Evolutionary conservation across 2,329 filamentous ascomycete species (phyloP).

Genomic region (Colletotrichum tropicale): DNA sequence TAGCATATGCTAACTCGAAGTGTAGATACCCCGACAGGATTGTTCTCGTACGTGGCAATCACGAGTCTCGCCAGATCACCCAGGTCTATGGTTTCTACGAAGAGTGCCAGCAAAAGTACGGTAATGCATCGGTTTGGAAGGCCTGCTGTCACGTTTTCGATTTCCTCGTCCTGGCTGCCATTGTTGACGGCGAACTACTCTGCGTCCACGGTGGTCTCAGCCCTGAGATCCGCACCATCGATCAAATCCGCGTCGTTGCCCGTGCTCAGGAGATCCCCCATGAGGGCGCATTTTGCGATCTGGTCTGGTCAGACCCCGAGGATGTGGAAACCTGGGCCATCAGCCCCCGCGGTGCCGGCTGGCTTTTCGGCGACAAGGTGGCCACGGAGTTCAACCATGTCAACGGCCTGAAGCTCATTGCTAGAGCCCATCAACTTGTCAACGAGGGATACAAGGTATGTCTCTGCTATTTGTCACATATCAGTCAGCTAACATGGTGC

Average conservation of each 20-base stretch:
- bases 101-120: conserved; percentile 97
- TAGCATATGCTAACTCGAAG: conserved; percentile 23
- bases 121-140: conserved; percentile 99
- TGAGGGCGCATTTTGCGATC: conserved; percentile 96
- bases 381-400: conserved; percentile 98
- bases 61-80: conserved; percentile 96
- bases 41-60: conserved; percentile 95
- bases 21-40: conserved; percentile 90
- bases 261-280: conserved; percentile 97
- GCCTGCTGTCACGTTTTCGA: conserved; percentile 99
- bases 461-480: not conserved
- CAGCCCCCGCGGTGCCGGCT: conserved; percentile 93
- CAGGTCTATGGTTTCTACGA: conserved; percentile 99
- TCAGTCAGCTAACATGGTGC: conserved; percentile 22
- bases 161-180: conserved; percentile 93
- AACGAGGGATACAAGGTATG: conserved; percentile 96
- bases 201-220: conserved; percentile 94
- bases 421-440: conserved; percentile 96
- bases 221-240: conserved; percentile 93
- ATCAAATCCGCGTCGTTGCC: conserved; percentile 98
- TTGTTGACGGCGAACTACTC: conserved; percentile 98
- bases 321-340: conserved; percentile 97
- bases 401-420: conserved; percentile 93
- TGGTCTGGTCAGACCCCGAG: conserved; percentile 98
- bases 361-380: conserved; percentile 96